phyloP scores from a whole-genome alignment of 106 monocot genomes.

The Hemerocallis citrina region DNA sequence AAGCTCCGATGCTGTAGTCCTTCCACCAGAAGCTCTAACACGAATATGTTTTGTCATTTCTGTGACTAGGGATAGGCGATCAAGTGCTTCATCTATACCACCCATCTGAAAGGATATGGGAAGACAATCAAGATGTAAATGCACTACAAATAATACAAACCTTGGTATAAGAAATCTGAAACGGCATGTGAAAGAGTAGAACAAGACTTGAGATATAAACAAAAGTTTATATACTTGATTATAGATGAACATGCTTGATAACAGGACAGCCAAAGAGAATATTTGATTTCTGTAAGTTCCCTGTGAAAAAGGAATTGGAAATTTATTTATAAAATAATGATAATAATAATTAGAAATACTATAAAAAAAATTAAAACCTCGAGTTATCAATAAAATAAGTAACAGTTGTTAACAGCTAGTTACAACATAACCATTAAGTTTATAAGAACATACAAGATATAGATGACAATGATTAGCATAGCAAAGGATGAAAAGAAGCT shows the following conservation, averaged over 20 bases:
- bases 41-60: constrained; percentile 94
- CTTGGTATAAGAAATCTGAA: too few species aligned
- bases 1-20: constrained; percentile 35
- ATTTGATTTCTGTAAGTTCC: constrained; percentile 86
- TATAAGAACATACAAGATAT: too few species aligned
- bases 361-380: too few species aligned
- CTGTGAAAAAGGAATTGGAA: constrained; percentile 22
- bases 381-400: too few species aligned
- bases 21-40: constrained; percentile 76
- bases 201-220: too few species aligned
- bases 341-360: too few species aligned
- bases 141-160: background rate
- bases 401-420: too few species aligned
- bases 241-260: constrained; percentile 90
- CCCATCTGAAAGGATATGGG: constrained; percentile 55
- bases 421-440: too few species aligned
- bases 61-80: constrained; percentile 80
- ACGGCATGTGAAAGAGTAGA: too few species aligned
- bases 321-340: too few species aligned
- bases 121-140: background rate
- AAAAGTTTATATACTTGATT: constrained; percentile 82
- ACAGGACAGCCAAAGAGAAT: constrained; percentile 78
- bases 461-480: too few species aligned
- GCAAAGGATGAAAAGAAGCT: too few species aligned
- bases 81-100: constrained; percentile 95